Evolutionary conservation across 1,284 basidiomycete genomes (phyloP), one percentile per base, ranked within the genome.

Genomic region (Pseudozyma pruni): DNA sequence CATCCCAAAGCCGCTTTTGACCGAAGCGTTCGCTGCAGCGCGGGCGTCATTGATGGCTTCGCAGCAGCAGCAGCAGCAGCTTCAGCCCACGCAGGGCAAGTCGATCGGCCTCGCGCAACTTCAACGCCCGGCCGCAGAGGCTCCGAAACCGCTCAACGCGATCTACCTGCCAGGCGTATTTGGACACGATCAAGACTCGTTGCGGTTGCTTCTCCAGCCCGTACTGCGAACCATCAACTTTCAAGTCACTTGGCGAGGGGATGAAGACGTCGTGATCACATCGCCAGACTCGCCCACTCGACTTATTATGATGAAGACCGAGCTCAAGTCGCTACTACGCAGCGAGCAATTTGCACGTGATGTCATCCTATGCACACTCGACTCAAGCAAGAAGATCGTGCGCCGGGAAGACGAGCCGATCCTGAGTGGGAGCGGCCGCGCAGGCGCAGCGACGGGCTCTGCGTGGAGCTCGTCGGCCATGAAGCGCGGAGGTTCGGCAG

Each of bases 221-320:
- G 40, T 64, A 19, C 52, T 72, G 22, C 46, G 51, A 9, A 68
- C 57, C 17, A 63, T 70, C 42, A 46, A 54, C 25, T 75, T 74
- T 52, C 17, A 35, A 1, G 41, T 75, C 11, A 67, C 62, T 4
- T 78, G 75, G 75, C 55, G 68, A 41, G 68, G 69, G 11, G 75
- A 78, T 42, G 75, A 78, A 42, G 74, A 78, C 46, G 76, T 78
- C n/a, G 22, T 78, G 10, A 32, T 78, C 38, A 74, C 75, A 7
- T 73, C 73, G 20, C 23, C 48, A 20, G 73, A 75, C 22, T 57
- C 69, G 41, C 57, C 69, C 1, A 64, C 58, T 8, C 58, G 66
- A 16, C 56, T 74, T 3, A 50, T 66, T 45, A 61, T 71, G 62
- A 67, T 60, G 55, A 70, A 71, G 57, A 71, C 59, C 6, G 68